Conservation (phyloP, 257 asterid genomes). For the Fraxinus cuspidata region DNA sequence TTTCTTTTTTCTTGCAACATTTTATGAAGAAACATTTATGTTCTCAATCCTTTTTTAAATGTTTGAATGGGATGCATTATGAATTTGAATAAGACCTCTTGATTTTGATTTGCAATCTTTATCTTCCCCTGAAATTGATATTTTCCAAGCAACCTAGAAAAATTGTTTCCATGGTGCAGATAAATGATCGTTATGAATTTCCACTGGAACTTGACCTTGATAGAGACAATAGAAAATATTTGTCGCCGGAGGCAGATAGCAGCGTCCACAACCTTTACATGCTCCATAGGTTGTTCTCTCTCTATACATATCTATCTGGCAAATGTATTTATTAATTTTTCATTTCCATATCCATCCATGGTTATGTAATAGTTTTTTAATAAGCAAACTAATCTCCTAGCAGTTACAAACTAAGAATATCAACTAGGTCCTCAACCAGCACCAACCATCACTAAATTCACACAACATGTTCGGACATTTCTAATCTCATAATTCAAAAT, state of each 20-base stretch:
- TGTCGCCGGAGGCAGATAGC: conserved; percentile 87
- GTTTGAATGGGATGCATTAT: conserved; percentile 2
- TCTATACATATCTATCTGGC: not conserved
- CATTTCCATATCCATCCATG: not conserved
- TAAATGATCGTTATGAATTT: conserved; percentile 90
- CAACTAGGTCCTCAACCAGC: not conserved
- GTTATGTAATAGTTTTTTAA: not conserved
- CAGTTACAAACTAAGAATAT: not conserved
- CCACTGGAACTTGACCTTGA: conserved; percentile 93
- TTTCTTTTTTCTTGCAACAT: too few species aligned
- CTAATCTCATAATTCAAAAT: not conserved
- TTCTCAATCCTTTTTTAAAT: not conserved
- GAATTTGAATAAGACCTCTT: conserved; percentile 16
- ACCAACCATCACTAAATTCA: not conserved
- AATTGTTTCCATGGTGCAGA: conserved; percentile 42
- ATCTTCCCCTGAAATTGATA: not conserved
- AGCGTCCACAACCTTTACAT: conserved; percentile 86
- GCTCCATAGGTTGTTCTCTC: conserved; percentile 73
- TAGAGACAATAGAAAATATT: conserved; percentile 81
- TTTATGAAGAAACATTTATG: not conserved
- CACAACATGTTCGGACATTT: not conserved
- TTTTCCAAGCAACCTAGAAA: not conserved
- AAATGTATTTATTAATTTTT: not conserved
- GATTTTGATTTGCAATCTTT: conserved; percentile 17
- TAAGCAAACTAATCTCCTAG: not conserved